phyloP scores from a whole-genome alignment of 164 flowering plant species.

The Piper longum region DNA sequence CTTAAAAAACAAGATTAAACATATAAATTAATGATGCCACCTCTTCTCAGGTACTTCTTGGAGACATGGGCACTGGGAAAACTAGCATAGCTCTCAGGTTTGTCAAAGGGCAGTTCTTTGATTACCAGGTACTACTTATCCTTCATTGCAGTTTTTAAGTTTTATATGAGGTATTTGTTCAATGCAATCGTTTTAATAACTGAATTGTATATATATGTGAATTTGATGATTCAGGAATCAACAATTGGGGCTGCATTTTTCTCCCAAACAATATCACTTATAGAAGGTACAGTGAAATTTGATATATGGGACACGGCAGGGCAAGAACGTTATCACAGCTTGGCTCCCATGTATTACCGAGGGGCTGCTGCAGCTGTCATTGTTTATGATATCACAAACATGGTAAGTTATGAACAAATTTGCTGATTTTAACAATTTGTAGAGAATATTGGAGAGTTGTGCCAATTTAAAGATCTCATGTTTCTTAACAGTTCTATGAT shows the following conservation, averaged over 20 bases:
- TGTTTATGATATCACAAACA: conserved; percentile 75
- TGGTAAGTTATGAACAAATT: conserved; percentile 22
- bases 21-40: not conserved
- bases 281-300: conserved; percentile 63
- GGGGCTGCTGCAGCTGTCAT: conserved; percentile 91
- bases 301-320: conserved; percentile 96
- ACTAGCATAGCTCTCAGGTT: conserved; percentile 85
- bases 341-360: conserved; percentile 90
- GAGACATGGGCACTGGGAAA: conserved; percentile 87
- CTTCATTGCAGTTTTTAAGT: not conserved
- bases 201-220: not conserved
- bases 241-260: conserved; percentile 93
- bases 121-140: conserved; percentile 48
- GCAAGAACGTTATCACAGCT: conserved; percentile 73
- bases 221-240: conserved; percentile 45
- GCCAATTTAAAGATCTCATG: too few species aligned
- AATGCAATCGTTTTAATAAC: too few species aligned
- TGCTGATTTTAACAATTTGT: not conserved
- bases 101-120: conserved; percentile 77
- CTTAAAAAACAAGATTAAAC: not conserved
- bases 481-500: too few species aligned
- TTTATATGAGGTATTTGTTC: too few species aligned
- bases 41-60: conserved; percentile 58
- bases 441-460: too few species aligned
- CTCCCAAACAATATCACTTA: conserved; percentile 58